These are phyloP conservation scores for Plasmopara viticola DNA, from an alignment of 352 stramenopile genomes.

Conservation along the genomic window DNA sequence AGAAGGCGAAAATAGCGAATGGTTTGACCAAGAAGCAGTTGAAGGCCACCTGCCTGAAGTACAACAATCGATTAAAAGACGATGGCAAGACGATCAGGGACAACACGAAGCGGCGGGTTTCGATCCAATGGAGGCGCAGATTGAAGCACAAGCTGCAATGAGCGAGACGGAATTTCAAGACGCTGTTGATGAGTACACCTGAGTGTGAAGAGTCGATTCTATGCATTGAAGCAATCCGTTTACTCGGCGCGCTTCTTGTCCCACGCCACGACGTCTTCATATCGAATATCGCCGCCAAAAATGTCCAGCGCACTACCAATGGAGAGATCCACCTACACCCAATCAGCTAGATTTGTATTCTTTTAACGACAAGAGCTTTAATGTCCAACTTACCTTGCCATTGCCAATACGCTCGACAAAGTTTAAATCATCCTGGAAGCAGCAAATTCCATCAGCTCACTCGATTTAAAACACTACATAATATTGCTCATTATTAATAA, in stretches of 20 bases:
- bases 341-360: constrained; percentile 1
- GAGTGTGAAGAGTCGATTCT: too few species aligned
- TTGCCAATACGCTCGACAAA: constrained; percentile 89
- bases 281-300: constrained; percentile 93
- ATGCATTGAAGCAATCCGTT: not conserved
- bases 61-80: constrained; percentile 1
- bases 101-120: not conserved
- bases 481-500: too few species aligned
- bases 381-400: constrained; percentile 51
- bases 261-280: constrained; percentile 92
- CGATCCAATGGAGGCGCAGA: not conserved
- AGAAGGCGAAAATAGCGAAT: not conserved
- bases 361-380: not conserved
- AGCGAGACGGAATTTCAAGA: constrained; percentile 34
- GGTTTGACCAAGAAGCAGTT: too few species aligned
- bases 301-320: constrained; percentile 97
- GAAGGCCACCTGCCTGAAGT: not conserved
- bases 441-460: not conserved
- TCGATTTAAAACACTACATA: constrained; percentile 4
- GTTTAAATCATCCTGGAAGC: constrained; percentile 87
- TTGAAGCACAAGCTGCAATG: not conserved
- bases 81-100: not conserved
- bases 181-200: constrained; percentile 20
- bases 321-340: constrained; percentile 90
- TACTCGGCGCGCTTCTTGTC: constrained; percentile 35